Percentiles rank a stretch among this genome's conserved stretches.
These are phyloP conservation scores for Yarrowia alimentaria DNA, from an alignment of 805 yeast species.

Conservation along the genomic window DNA sequence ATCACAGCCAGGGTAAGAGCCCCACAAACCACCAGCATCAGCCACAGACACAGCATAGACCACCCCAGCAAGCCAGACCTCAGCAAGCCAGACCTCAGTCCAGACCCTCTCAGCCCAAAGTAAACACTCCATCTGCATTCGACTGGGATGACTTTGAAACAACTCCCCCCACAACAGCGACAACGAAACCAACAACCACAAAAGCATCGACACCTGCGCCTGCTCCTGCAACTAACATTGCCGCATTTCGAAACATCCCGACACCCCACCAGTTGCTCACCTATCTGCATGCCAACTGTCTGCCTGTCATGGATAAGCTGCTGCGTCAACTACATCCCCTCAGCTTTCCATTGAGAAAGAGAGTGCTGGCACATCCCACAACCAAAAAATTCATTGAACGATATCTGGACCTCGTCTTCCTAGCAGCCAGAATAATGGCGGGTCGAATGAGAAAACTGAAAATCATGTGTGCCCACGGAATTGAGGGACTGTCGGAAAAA, in stretches of 20 bases:
- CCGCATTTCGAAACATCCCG: conserved; percentile 30
- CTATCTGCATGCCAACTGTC: conserved; percentile 32
- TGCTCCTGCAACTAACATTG: background rate
- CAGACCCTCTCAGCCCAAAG: too few species aligned
- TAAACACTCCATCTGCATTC: background rate
- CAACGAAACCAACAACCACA: background rate
- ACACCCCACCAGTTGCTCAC: conserved; percentile 36
- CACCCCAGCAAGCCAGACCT: background rate
- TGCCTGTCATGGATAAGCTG: conserved; percentile 30
- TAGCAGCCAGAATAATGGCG: conserved; percentile 34
- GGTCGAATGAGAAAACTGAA: conserved; percentile 32
- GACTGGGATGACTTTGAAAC: conserved; percentile 22
- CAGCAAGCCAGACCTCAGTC: too few species aligned
- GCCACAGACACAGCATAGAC: background rate
- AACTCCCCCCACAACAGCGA: background rate
- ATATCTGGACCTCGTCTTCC: conserved; percentile 31
- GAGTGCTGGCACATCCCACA: conserved; percentile 33
- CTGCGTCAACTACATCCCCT: conserved; percentile 31
- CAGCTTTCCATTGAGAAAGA: conserved; percentile 31
- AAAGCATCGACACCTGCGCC: background rate
- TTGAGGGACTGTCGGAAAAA: conserved; percentile 4
- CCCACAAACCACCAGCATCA: background rate
- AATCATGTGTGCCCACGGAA: conserved; percentile 1
- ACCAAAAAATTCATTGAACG: conserved; percentile 32
- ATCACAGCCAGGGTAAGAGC: background rate